phyloP scores from a whole-genome alignment of 305 asterid genomes.

The Fraxinus paxiana region DNA sequence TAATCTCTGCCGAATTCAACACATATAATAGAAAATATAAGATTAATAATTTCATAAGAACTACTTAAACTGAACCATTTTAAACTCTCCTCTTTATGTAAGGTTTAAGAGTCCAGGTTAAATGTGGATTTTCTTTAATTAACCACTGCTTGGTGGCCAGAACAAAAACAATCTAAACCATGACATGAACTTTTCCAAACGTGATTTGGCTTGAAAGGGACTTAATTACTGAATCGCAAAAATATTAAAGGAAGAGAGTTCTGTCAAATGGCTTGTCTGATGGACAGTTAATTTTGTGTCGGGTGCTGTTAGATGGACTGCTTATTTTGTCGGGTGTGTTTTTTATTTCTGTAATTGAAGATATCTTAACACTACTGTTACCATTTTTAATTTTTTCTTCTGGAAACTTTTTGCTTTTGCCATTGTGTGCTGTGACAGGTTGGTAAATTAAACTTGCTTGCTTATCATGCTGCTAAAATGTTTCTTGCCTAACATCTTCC shows the following conservation, averaged over 20 bases:
- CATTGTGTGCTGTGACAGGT: neutral
- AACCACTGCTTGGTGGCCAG: neutral
- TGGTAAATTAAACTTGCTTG: neutral
- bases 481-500: conserved; percentile 19
- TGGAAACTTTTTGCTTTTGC: neutral
- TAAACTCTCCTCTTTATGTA: neutral
- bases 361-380: neutral
- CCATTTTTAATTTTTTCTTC: neutral
- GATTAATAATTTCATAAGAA: neutral
- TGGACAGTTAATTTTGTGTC: neutral
- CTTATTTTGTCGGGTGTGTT: neutral
- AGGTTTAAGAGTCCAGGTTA: neutral
- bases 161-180: neutral
- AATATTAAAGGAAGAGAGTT: neutral
- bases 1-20: neutral
- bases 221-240: neutral
- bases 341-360: neutral
- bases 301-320: neutral
- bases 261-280: neutral
- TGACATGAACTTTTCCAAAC: neutral
- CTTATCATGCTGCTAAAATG: neutral
- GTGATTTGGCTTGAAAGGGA: neutral
- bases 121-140: neutral
- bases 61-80: neutral
- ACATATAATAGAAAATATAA: neutral